Base-by-base conservation (phyloP, 768 basidiomycete species). In the Erythrobasidium yunnanense region DNA sequence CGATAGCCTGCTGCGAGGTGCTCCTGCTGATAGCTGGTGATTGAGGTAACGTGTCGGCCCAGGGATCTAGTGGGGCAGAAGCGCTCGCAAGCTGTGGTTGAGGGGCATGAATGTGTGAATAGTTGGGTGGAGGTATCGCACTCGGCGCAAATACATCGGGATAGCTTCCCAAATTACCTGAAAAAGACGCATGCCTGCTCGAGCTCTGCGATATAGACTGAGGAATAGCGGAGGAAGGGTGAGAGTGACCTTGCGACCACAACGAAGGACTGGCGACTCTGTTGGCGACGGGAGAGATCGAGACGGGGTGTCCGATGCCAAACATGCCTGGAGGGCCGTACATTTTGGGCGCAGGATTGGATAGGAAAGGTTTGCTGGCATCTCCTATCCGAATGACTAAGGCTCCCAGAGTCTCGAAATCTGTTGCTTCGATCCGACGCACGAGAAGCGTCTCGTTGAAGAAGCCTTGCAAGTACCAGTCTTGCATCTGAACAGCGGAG, bases 401-500 rank as follows among this genome's bases (percentile, higher is more conserved):
- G 7, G 73, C 71, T 29, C 73, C 71, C 11, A 79, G 74, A 15
- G 77, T 73, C 65, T 76, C 76, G 73, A 74, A 80, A 1, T 73
- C 70, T 25, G 69, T 66, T 49, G 78, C 77, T n/a, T 55, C 35
- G 0, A 55, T 65, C 32, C 63, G 74, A 74, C 70, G 77, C 33
- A 70, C 69, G 2, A 68, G 47, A 3, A 78, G 70, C n/a, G 74
- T 73, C 34, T 77, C 76, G 46, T 56, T 66, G 66, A 78, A 78
- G 73, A 77, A 78, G 35, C 73, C 72, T 67, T 75, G 74, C 4
- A 72, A 63, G 66, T 75, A 78, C 79, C 79, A 80, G 30, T 77
- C 77, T 65, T 80, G 78, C 79, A 80, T 80, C 68, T 75, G 74
- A 3, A 68, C 69, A 0, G 75, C 77, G 1, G 70, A 58, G 73